Conservation (phyloP, 2,329 filamentous ascomycete genomes). For the Biscogniauxia sp. region DNA sequence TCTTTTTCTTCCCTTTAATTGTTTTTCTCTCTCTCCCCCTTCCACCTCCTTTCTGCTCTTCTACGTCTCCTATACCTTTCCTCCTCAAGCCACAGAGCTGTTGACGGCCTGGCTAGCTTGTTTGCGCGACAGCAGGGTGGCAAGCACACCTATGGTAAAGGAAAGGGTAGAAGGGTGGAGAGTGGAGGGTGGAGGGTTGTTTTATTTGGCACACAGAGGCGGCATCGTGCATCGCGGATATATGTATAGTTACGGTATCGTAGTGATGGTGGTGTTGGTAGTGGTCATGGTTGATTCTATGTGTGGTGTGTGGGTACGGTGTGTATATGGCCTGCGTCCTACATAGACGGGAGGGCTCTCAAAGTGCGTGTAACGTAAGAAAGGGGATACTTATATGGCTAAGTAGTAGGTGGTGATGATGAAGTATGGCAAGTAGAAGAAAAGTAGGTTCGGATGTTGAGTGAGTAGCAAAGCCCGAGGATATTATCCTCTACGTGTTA, state of each 20-base stretch:
- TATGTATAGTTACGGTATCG: neutral
- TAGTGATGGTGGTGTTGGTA: neutral
- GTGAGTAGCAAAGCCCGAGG: neutral
- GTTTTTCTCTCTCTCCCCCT: slow-evolving; percentile 22
- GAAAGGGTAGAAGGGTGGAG: neutral
- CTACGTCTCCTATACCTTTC: neutral
- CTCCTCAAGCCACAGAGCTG: neutral
- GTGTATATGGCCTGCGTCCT: neutral
- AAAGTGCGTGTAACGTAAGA: neutral
- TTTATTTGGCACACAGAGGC: neutral
- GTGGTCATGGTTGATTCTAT: neutral
- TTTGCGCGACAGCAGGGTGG: neutral
- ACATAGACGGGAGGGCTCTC: neutral
- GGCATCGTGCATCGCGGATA: neutral
- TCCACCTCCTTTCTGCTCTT: slow-evolving; percentile 27
- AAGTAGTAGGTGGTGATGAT: neutral
- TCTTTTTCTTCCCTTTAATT: neutral
- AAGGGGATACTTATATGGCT: neutral
- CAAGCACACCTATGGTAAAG: neutral
- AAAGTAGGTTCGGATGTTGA: neutral
- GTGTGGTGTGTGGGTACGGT: neutral
- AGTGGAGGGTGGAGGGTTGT: neutral
- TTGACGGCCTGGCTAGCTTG: neutral
- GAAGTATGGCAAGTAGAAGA: neutral
- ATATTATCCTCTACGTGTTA: neutral